Evolutionary conservation across 176 grass and related monocot genomes (phyloP), one percentile per base, ranked within the genome.

Genomic region (Avena eriantha): DNA sequence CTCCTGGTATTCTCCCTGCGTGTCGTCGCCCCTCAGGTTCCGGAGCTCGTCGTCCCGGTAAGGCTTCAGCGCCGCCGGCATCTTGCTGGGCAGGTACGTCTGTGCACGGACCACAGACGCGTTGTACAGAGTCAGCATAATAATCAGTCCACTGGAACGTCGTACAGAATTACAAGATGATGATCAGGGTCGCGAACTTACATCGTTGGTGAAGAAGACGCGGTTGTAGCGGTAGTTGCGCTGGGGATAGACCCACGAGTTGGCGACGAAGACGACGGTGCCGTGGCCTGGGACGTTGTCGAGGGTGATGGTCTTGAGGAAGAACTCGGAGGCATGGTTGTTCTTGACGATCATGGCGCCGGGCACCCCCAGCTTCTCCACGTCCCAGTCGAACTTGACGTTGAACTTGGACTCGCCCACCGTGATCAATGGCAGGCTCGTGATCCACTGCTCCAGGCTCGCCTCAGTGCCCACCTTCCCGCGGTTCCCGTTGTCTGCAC

Each of bases 261-360:
- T 77, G 61, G 79, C 81, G 48, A 46, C 58, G 73, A 88, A 88
- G 51, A 77, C 47, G 33, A 87, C 45, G 9, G 77, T 19, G 29
- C 86, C 69, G 22, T 53, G n/a, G 24, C 86, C 86, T 2, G 31
- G 78, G 39, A 82, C 71, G 1, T 26, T 31, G 12, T 81, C 79
- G 23, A 87, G 45, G 18, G 78, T 82, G 17, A 87, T 19, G 41
- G 55, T 76, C 51, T 82, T 87, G 45, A 87, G 69, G 69, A 72
- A 87, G 78, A 87, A 87, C 79, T 87, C 43, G 8, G 41, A 13
- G 24, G n/a, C 0, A 31, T 74, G 56, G 8, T 43, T 26, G 79
- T 87, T 87, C 86, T 76, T 87, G 10, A 87, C 86, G 39, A 87
- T 67, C 19, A 87, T 57, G 3, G 78, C 78, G 15, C 86, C 69